Evolutionary conservation across 2,329 filamentous ascomycete species (phyloP).

Genomic region (Grosmannia serpens): DNA sequence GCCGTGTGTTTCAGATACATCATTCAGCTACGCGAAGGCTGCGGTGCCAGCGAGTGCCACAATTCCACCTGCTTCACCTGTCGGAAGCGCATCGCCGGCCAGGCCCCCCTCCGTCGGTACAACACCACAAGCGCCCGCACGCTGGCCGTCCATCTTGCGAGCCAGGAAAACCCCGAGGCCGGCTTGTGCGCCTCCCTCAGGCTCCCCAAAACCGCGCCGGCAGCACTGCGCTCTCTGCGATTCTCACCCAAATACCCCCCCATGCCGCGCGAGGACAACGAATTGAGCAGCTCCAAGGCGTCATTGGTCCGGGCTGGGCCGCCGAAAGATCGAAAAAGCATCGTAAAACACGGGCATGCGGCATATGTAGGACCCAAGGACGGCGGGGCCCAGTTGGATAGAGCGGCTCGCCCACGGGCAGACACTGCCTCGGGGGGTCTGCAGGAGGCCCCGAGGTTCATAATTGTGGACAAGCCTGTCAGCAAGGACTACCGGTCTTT

Average conservation of each 20-base stretch:
- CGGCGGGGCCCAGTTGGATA: neutral
- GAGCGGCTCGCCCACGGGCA: neutral
- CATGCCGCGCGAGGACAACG: constrained; percentile 8
- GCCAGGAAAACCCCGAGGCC: constrained; percentile 63
- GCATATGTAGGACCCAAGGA: neutral
- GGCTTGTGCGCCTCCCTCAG: constrained; percentile 50
- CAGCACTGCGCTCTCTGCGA: constrained; percentile 34
- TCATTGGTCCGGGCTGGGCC: neutral
- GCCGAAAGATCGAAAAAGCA: neutral
- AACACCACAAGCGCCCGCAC: constrained; percentile 73
- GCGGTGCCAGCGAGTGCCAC: constrained; percentile 54
- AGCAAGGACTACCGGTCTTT: constrained; percentile 49
- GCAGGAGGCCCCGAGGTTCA: constrained; percentile 18
- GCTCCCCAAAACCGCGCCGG: constrained; percentile 29
- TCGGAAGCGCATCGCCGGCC: constrained; percentile 53
- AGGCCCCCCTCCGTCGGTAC: constrained; percentile 63
- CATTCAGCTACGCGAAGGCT: constrained; percentile 72
- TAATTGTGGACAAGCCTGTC: constrained; percentile 32
- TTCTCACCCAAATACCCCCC: constrained; percentile 26
- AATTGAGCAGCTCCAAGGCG: neutral
- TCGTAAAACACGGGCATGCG: neutral
- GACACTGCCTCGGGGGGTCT: neutral
- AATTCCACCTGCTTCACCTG: constrained; percentile 74
- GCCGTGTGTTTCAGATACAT: constrained; percentile 48
- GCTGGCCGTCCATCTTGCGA: constrained; percentile 68